phyloP scores from a whole-genome alignment of 2,329 filamentous ascomycete species.

The Stemphylium beticola region DNA sequence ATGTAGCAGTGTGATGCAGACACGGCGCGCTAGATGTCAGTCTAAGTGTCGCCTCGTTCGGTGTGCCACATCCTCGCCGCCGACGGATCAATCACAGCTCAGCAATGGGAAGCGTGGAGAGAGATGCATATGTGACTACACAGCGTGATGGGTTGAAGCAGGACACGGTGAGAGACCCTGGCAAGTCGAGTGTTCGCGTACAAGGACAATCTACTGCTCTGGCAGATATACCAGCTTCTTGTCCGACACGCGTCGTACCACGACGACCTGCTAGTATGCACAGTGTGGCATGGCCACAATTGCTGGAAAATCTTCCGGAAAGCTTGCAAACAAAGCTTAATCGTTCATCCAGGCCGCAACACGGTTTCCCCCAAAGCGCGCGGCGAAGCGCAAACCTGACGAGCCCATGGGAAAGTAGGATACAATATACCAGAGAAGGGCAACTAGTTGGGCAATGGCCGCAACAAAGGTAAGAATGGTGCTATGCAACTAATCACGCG shows the following conservation, averaged over 20 bases:
- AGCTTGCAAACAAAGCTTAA: conserved; percentile 48
- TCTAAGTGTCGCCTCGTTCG: conserved; percentile 10
- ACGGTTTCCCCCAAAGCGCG: conserved; percentile 82
- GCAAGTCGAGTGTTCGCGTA: conserved; percentile 9
- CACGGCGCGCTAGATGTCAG: conserved; percentile 2
- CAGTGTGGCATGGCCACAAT: conserved; percentile 22
- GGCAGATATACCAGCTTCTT: conserved; percentile 14
- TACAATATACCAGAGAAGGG: conserved; percentile 89
- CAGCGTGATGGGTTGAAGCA: conserved; percentile 24
- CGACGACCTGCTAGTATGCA: conserved; percentile 18
- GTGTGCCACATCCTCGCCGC: conserved; percentile 24
- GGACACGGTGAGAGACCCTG: conserved; percentile 20
- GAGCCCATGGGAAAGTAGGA: conserved; percentile 99
- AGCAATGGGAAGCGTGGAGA: conserved; percentile 17
- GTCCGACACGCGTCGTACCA: conserved; percentile 37
- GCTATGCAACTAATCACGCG: conserved; percentile 66
- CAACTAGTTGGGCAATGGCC: conserved; percentile 80
- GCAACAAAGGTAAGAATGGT: conserved; percentile 85
- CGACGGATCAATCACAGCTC: conserved; percentile 30
- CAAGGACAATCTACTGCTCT: conserved; percentile 3
- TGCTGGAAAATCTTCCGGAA: conserved; percentile 10
- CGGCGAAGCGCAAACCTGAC: conserved; percentile 83
- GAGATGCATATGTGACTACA: conserved; percentile 30
- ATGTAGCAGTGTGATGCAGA: conserved; percentile 1
- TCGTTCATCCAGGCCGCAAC: conserved; percentile 88